Conservation (phyloP, 805 yeast species). For the Saturnispora sekii region DNA sequence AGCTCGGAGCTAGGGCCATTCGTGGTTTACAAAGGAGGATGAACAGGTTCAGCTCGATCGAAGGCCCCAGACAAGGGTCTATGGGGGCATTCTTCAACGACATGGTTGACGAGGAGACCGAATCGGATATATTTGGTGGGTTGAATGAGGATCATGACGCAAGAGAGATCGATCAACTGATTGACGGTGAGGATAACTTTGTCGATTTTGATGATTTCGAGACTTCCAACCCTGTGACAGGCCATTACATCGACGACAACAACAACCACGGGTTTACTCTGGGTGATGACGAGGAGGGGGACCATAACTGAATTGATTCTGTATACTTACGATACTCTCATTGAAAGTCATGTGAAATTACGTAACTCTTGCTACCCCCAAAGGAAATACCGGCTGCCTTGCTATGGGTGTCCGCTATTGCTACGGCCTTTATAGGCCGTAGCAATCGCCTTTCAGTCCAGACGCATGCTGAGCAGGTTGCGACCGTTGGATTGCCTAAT, state of each 20-base stretch:
- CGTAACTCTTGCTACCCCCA: too few species aligned
- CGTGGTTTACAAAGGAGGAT: slow-evolving; percentile 1
- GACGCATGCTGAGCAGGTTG: background rate
- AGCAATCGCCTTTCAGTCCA: background rate
- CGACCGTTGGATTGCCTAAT: background rate
- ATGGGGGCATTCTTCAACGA: slow-evolving; percentile 23
- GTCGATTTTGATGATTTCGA: slow-evolving; percentile 25
- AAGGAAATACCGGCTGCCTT: too few species aligned
- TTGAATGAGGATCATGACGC: slow-evolving; percentile 38
- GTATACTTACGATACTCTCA: too few species aligned
- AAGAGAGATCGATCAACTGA: slow-evolving; percentile 34
- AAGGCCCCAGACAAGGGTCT: slow-evolving; percentile 16
- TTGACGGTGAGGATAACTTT: slow-evolving; percentile 23
- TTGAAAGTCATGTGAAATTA: too few species aligned
- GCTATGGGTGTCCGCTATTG: too few species aligned
- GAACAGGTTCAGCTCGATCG: slow-evolving; percentile 15
- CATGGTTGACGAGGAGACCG: slow-evolving; percentile 21
- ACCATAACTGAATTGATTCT: too few species aligned
- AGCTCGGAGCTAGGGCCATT: slow-evolving; percentile 10
- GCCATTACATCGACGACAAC: background rate
- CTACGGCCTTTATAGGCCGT: too few species aligned
- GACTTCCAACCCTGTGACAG: slow-evolving; percentile 7
- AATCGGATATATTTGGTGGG: slow-evolving; percentile 25
- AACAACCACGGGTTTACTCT: background rate
- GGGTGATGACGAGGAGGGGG: slow-evolving; percentile 2